Conservation (phyloP, 257 asterid genomes). For the Rhazya stricta region DNA sequence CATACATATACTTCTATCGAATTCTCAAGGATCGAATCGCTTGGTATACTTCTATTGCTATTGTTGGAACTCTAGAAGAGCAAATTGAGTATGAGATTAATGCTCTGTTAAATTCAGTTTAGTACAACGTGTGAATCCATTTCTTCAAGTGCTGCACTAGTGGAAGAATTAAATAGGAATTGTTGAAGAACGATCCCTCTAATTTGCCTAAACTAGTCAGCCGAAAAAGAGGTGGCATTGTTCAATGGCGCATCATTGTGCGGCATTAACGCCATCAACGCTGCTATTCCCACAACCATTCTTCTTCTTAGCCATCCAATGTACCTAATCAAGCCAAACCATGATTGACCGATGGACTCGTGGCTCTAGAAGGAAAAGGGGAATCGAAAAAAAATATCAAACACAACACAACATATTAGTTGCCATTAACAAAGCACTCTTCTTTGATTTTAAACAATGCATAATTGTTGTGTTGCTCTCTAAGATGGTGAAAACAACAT, state of each 20-base stretch:
- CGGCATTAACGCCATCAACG: constrained; percentile 1
- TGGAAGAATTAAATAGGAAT: constrained; percentile 2
- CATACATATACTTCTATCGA: too few relatives aligned
- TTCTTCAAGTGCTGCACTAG: neutral
- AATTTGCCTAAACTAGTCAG: too few relatives aligned
- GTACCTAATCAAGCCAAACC: neutral
- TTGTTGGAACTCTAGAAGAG: neutral
- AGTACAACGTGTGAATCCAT: constrained; percentile 5
- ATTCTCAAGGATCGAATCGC: too few relatives aligned
- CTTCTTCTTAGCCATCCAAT: neutral
- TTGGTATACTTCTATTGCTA: neutral
- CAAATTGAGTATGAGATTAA: neutral
- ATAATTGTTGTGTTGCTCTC: neutral
- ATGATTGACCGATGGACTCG: neutral
- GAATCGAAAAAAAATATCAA: neutral
- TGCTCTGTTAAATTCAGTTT: neutral
- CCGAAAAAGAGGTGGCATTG: neutral
- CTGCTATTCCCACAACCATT: neutral
- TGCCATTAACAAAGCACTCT: too few relatives aligned
- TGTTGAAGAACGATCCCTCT: neutral
- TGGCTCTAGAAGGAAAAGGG: neutral
- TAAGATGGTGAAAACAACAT: neutral
- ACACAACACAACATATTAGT: neutral
- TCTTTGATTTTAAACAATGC: too few relatives aligned
- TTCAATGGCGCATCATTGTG: neutral